These are phyloP conservation scores for Pseudodiploospora longispora DNA, from an alignment of 2,329 filamentous ascomycete species.

Conservation along the genomic window DNA sequence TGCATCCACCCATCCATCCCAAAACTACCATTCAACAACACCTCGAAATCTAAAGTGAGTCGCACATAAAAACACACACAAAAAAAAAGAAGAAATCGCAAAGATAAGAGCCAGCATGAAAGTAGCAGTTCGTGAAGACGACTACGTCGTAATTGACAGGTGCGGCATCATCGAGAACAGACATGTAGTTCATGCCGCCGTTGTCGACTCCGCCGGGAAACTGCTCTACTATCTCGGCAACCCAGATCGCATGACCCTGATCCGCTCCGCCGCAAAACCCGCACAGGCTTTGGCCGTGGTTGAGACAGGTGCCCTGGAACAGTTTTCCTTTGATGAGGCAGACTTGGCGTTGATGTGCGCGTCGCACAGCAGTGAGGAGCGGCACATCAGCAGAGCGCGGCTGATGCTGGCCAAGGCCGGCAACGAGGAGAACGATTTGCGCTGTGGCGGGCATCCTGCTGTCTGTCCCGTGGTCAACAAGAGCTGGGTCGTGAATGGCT, in stretches of 20 bases:
- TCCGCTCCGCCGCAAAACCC: constrained; percentile 38
- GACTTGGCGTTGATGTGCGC: constrained; percentile 40
- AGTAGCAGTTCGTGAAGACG: too few species aligned
- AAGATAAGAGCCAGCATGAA: too few species aligned
- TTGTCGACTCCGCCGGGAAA: constrained; percentile 28
- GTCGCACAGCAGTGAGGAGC: constrained; percentile 36
- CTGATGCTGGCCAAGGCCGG: constrained; percentile 28
- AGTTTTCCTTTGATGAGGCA: constrained; percentile 27
- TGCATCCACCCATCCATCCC: too few species aligned
- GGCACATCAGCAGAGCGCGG: constrained; percentile 29
- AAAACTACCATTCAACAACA: too few species aligned
- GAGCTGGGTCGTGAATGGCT: constrained; percentile 30
- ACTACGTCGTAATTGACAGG: constrained; percentile 24
- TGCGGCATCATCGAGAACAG: constrained; percentile 34
- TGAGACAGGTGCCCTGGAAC: constrained; percentile 30
- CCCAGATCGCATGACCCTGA: constrained; percentile 31
- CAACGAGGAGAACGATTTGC: constrained; percentile 27
- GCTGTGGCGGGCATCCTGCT: constrained; percentile 34
- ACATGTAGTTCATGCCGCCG: constrained; percentile 34
- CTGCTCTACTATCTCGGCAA: constrained; percentile 33
- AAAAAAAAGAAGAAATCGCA: too few species aligned
- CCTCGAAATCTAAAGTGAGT: too few species aligned
- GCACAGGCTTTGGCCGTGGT: constrained; percentile 35
- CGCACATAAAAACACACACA: too few species aligned
- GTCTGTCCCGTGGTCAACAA: constrained; percentile 27